phyloP scores from a whole-genome alignment of 257 asterid species.

The Nicotiana otophora region DNA sequence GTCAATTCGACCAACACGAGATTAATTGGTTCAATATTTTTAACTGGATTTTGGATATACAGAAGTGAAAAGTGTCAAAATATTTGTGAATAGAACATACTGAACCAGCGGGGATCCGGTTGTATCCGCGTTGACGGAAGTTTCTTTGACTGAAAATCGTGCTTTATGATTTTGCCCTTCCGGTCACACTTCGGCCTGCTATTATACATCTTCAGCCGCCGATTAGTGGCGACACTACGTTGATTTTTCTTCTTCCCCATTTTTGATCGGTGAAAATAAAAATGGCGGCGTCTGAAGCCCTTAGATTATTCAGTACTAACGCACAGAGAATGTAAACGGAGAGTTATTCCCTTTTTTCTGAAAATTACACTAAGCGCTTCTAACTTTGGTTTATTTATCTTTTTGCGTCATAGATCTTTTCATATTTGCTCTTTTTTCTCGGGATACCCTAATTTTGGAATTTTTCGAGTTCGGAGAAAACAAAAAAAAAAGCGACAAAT shows the following conservation, averaged over 20 bases:
- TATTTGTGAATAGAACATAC: constrained; percentile 25
- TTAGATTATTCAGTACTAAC: too few species aligned
- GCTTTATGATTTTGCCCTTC: constrained; percentile 50
- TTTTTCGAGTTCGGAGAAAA: background rate
- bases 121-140: constrained; percentile 81
- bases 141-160: constrained; percentile 82
- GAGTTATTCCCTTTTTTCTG: background rate
- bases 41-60: background rate
- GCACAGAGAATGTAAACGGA: background rate
- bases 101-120: constrained; percentile 90
- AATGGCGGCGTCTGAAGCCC: background rate
- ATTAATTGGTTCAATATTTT: background rate
- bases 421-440: background rate
- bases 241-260: background rate
- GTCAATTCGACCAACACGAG: background rate
- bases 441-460: background rate
- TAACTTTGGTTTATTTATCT: background rate
- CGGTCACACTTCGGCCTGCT: constrained; percentile 51
- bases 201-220: constrained; percentile 92
- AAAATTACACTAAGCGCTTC: background rate
- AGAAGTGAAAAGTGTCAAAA: too few species aligned
- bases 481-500: too few species aligned
- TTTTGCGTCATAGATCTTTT: background rate
- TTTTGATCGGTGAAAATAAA: background rate
- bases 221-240: constrained; percentile 80